Evolutionary conservation across 1,139 yeast genomes (phyloP), one percentile per base, ranked within the genome.

Genomic region (Scheffersomyces insectosa): DNA sequence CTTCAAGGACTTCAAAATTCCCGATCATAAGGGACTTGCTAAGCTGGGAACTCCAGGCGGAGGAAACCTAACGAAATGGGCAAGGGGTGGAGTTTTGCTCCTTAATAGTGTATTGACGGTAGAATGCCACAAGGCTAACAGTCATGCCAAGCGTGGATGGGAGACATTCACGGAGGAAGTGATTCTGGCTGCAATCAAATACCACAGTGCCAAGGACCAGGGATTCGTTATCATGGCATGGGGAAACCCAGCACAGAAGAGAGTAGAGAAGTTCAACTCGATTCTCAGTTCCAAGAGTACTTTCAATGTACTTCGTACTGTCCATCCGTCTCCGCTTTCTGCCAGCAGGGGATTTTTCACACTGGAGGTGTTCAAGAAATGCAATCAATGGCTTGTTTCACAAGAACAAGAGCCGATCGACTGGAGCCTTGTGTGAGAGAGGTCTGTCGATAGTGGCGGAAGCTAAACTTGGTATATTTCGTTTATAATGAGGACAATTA

Each of bases 121-220:
- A 0, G 86, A 86, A 48, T 96, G 97, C 0, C 98, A 91, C 60
- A 82, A 83, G 57, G 97, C 99, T 12, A 89, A 90, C 54, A 89
- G 97, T 25, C 99, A 95, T 59, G 82, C 97, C 1, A 82, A 83
- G 31, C 77, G 75, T 52, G 99, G 99, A 1, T 95, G 99, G 99
- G 98, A 91, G 58, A 70, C 70, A 33, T 91, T 95, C 62, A 95
- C 99, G 0, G 89, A 81, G 54, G 73, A 79, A 37, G 89, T 83
- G 2, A 77, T 90, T 20, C 68, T 75, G 30, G 51, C 57, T 0
- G 79, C 77, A 23, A 72, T 80, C 2, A 71, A 62, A 15, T 67
- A 60, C 49, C 72, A 71, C 44, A 42, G 45, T 13, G 33, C 42
- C 25, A 32, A 40, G 9, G 31, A 43, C 49, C 60, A 28, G 59